Base-by-base conservation (phyloP, 495 filamentous ascomycete genomes). In the Glarea lozoyensis region DNA sequence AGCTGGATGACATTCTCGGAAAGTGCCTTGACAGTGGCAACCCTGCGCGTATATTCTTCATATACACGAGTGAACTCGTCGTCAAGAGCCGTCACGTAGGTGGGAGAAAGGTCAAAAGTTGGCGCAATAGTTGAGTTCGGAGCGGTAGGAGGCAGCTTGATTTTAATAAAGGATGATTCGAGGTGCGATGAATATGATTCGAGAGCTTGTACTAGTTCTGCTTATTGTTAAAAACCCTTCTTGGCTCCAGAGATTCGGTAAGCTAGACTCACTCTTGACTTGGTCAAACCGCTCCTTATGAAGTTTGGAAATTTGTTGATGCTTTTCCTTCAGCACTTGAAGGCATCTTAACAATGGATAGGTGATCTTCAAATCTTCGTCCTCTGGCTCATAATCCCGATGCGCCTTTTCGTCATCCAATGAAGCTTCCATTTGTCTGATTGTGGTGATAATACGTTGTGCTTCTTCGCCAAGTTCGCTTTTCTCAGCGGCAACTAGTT, bases 181-280 rank as follows among this genome's bases (percentile, higher is more conserved):
- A 99, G 83, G 58, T 94, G 90, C 12, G 84, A 88, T 0, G 92
- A 89, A 56, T 95, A 97, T 30, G 88, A 94, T 58, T 95, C 82
- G 11, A 99, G 81, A 1, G 88, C 90, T 60, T 90, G 79, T 9
- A 86, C 86, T 45, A 99, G 79, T 70, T 94, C 89, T 96, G 53
- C 16, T 27, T 3, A 41, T 24, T 22, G 29, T 7, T 52, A 29
- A 52, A 45, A 17, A 48, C 7, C 35, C n/a, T n/a, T n/a, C n/a
- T n/a, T n/a, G 16, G 35, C 5, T 21, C 4, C 35, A 37, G 5
- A 21, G 15, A 35, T 29, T 9, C 32, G 32, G 18, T 16, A n/a
- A 7, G 11, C 5, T 10, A 15, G n/a, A 60, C 81, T 59, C 66
- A 95, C 89, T 94, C 64, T 85, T 90, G 40, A 96, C 85, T 63